These are phyloP conservation scores for Pseudocercospora vitis DNA, from an alignment of 2,329 filamentous ascomycete genomes.

Conservation along the genomic window DNA sequence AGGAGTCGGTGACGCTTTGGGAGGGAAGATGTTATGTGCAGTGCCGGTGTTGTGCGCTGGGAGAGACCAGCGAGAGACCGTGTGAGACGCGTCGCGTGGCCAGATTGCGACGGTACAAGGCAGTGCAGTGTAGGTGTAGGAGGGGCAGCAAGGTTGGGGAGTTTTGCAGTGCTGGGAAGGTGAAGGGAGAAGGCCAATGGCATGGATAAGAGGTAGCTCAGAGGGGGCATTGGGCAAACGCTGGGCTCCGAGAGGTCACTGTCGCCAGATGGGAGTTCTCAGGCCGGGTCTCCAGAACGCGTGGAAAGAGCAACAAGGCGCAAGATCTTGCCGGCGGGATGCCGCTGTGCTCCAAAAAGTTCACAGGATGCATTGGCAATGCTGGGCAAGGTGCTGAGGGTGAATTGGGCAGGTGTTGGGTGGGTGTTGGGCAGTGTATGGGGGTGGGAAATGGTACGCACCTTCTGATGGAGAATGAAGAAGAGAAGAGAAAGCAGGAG, in stretches of 20 bases:
- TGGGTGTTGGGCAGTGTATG: not conserved
- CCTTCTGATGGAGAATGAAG: not conserved
- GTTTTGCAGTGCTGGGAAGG: not conserved
- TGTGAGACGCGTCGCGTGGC: not conserved
- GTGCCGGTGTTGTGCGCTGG: not conserved
- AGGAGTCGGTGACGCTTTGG: too few species aligned
- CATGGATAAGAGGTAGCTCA: not conserved
- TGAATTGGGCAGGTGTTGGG: not conserved
- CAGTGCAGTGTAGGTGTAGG: not conserved
- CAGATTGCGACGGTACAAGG: slow-evolving; percentile 5
- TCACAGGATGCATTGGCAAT: not conserved
- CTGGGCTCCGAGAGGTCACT: not conserved
- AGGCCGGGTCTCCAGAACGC: not conserved
- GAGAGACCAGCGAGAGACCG: not conserved
- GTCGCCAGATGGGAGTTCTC: not conserved
- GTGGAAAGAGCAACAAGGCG: not conserved
- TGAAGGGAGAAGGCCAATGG: not conserved
- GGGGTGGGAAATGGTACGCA: not conserved
- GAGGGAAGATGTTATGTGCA: too few species aligned
- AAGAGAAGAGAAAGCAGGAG: not conserved
- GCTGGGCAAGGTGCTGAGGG: not conserved
- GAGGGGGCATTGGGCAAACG: not conserved
- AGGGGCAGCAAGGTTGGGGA: not conserved
- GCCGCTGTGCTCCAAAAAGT: not conserved
- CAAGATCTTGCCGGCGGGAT: not conserved